These are phyloP conservation scores for Artomyces pyxidatus DNA, from an alignment of 768 basidiomycete genomes.

Conservation along the genomic window DNA sequence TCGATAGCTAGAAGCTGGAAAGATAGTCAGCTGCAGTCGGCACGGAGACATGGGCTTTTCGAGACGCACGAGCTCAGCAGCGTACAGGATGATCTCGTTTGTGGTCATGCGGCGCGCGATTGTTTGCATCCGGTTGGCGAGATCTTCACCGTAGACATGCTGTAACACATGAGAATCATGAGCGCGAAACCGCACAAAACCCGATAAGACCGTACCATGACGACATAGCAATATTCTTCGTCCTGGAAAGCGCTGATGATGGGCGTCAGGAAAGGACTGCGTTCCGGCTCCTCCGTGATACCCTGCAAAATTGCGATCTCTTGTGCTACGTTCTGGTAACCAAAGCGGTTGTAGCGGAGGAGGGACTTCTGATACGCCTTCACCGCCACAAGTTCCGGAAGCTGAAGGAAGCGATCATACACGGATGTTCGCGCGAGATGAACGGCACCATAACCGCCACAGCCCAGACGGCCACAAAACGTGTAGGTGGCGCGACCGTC, in stretches of 20 bases:
- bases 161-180: not conserved
- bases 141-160: not conserved
- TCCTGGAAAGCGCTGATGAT: not conserved
- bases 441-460: not conserved
- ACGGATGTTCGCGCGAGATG: not conserved
- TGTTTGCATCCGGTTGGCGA: not conserved
- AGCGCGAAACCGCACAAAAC: not conserved
- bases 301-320: not conserved
- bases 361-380: not conserved
- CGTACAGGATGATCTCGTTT: constrained; percentile 4
- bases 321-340: not conserved
- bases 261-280: not conserved
- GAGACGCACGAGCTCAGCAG: constrained; percentile 12
- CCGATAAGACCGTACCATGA: not conserved
- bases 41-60: no score
- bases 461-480: not conserved
- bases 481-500: not conserved
- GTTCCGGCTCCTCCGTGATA: not conserved
- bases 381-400: not conserved
- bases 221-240: not conserved
- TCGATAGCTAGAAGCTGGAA: constrained; percentile 21
- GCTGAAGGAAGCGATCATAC: not conserved
- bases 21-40: not conserved
- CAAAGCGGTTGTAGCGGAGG: not conserved
- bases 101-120: not conserved